These are phyloP conservation scores for Rosa hybrid DNA, from an alignment of 331 rosid genomes.

Conservation along the genomic window DNA sequence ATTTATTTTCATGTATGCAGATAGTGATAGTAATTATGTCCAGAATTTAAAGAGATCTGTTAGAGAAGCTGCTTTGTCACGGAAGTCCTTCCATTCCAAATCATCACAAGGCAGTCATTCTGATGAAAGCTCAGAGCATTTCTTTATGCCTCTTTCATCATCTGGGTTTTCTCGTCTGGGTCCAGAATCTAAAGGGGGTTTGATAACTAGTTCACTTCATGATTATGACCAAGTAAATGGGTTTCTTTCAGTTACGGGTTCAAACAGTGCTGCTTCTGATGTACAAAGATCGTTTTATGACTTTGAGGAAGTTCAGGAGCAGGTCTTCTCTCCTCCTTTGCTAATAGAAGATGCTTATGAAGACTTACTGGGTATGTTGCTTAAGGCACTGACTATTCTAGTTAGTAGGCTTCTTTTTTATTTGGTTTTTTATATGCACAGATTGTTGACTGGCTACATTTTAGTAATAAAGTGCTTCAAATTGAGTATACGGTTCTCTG, in stretches of 20 bases:
- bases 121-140: slow-evolving; percentile 87
- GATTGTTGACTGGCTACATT: slow-evolving; percentile 12
- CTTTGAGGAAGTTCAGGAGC: slow-evolving; percentile 78
- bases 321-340: slow-evolving; percentile 90
- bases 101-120: slow-evolving; percentile 68
- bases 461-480: slow-evolving; percentile 14
- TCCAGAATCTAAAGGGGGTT: slow-evolving; percentile 61
- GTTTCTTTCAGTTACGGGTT: slow-evolving; percentile 64
- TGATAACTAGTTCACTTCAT: slow-evolving; percentile 63
- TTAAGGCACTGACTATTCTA: slow-evolving; percentile 21
- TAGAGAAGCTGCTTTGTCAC: slow-evolving; percentile 85
- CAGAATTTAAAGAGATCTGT: slow-evolving; percentile 87
- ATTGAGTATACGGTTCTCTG: neutral
- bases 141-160: slow-evolving; percentile 77
- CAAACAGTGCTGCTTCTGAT: slow-evolving; percentile 63
- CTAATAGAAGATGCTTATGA: slow-evolving; percentile 80
- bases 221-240: slow-evolving; percentile 83
- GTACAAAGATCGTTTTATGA: slow-evolving; percentile 63
- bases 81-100: slow-evolving; percentile 53
- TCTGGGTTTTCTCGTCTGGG: slow-evolving; percentile 66
- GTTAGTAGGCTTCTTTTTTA: slow-evolving; percentile 6
- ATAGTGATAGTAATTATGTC: slow-evolving; percentile 49
- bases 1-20: slow-evolving; percentile 42
- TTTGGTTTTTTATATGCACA: slow-evolving; percentile 2
- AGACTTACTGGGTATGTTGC: slow-evolving; percentile 87